Percentiles rank a stretch among this genome's conserved stretches.
Evolutionary conservation across 768 basidiomycete genomes (phyloP).

Genomic region (Russula emetica): DNA sequence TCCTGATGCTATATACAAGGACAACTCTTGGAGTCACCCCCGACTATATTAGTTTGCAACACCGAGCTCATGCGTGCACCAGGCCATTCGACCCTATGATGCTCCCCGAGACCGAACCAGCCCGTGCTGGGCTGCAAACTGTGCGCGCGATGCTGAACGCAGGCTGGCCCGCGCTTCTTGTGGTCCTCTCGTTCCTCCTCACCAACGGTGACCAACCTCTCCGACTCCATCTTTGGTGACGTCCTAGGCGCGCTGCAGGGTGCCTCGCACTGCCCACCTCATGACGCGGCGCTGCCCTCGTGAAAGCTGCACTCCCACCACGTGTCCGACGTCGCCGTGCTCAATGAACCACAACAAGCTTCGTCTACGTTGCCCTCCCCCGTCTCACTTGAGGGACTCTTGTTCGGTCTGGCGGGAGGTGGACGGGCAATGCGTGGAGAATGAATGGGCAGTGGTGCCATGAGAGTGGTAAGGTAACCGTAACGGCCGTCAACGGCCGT

Average conservation of each 20-base stretch:
- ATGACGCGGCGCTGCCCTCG: slow-evolving; percentile 83
- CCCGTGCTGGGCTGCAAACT: slow-evolving; percentile 54
- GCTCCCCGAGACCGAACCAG: slow-evolving; percentile 50
- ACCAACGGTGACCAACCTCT: slow-evolving; percentile 89
- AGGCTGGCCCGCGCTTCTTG: slow-evolving; percentile 74
- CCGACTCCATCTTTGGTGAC: slow-evolving; percentile 87
- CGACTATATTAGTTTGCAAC: too few relatives aligned
- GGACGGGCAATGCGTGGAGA: too few relatives aligned
- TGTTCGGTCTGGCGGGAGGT: too few relatives aligned
- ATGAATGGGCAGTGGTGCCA: too few relatives aligned
- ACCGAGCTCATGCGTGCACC: slow-evolving; percentile 67
- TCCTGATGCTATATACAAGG: too few relatives aligned
- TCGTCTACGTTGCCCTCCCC: too few relatives aligned
- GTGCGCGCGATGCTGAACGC: slow-evolving; percentile 77
- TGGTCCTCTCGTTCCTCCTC: slow-evolving; percentile 84
- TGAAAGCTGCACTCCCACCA: slow-evolving; percentile 87
- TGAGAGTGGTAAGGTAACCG: too few relatives aligned
- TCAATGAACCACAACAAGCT: too few relatives aligned
- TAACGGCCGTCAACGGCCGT: too few relatives aligned
- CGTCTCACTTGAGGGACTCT: too few relatives aligned
- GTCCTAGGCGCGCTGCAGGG: slow-evolving; percentile 74
- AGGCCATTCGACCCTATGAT: slow-evolving; percentile 57
- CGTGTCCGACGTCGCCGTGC: too few relatives aligned
- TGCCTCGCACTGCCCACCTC: slow-evolving; percentile 80
- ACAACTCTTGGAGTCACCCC: too few relatives aligned